Evolutionary conservation across 2,329 filamentous ascomycete genomes (phyloP).

Genomic region (Ophiocordyceps australis): DNA sequence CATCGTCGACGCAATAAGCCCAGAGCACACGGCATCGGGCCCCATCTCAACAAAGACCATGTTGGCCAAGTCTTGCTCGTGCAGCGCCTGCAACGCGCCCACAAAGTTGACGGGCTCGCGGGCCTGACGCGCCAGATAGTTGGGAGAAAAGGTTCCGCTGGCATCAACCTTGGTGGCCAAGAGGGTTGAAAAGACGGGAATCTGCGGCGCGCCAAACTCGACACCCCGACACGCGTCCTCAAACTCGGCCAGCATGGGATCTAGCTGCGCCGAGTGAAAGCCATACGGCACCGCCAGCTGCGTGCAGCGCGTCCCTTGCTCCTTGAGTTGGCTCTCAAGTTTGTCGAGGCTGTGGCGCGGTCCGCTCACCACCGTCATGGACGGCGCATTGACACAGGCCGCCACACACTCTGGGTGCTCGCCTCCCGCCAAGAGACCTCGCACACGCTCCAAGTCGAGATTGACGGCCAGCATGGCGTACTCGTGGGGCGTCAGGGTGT

Average conservation of each 20-base stretch:
- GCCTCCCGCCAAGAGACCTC: too few relatives aligned
- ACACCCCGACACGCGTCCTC: conserved; percentile 7
- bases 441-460: conserved; percentile 15
- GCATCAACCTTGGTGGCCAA: conserved; percentile 30
- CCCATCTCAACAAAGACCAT: conserved; percentile 47
- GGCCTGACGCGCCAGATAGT: conserved; percentile 1
- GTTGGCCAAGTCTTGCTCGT: background rate
- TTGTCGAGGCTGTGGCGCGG: conserved; percentile 2
- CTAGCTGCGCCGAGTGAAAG: conserved; percentile 18
- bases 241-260: conserved; percentile 27
- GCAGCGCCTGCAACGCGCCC: conserved; percentile 6
- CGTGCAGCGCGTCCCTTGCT: conserved; percentile 6
- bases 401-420: too few relatives aligned
- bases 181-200: conserved; percentile 17
- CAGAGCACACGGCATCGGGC: conserved; percentile 44
- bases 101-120: conserved; percentile 6
- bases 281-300: conserved; percentile 12
- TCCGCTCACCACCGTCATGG: conserved; percentile 31
- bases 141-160: conserved; percentile 7
- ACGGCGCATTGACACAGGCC: conserved; percentile 31
- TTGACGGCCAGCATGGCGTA: conserved; percentile 22
- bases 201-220: background rate
- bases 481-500: too few relatives aligned
- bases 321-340: too few relatives aligned
- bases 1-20: too few relatives aligned